Base-by-base conservation (phyloP, 805 yeast species). In the Komagataella phaffii region DNA sequence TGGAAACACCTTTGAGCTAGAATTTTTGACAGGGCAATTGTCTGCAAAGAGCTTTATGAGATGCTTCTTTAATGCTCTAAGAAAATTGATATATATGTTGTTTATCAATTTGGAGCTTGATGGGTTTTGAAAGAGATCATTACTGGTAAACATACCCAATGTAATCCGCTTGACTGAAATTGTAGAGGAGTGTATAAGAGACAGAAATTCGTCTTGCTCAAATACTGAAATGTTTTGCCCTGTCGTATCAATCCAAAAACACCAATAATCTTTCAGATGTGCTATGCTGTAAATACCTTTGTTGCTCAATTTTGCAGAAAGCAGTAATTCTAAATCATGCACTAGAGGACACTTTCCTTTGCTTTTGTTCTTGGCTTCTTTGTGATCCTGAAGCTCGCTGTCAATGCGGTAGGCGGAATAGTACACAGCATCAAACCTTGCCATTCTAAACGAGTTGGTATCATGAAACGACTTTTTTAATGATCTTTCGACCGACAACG, bases 391-490 rank as follows among this genome's bases (percentile, higher is more conserved):
- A 14, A 51, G 50, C 6, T 50, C 14, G 7, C 57, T 61, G 30
- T 59, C 59, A 6, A 63, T 52, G 24, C 62, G 67, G 51, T 65
- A 64, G 24, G 65, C 64, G 46, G 56, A 62, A 46, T 66, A 62
- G 52, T 64, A 62, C 50, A 66, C 59, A 50, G 61, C 55, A 19
- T 55, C 55, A 19, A 62, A 48, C 8, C 52, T 46, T 6, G 66
- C 64, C 50, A 65, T 59, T 45, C 55, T 58, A 52, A 63, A 65
- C 50, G 59, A 64, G 45, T 65, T 65, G 17, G 68, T 64, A n/a
- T 56, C 55, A 0, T 65, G 59, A 7, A 54, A 3, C 40, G 40
- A 30, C 12, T 30, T 59, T 59, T 30, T 57, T 60, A 12, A 55
- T 44, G 21, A 45, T 45, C 12, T 17, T 2, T 14, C 17, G 3